These are phyloP conservation scores for Narthecium ossifragum DNA, from an alignment of 106 monocot genomes.

Conservation along the genomic window DNA sequence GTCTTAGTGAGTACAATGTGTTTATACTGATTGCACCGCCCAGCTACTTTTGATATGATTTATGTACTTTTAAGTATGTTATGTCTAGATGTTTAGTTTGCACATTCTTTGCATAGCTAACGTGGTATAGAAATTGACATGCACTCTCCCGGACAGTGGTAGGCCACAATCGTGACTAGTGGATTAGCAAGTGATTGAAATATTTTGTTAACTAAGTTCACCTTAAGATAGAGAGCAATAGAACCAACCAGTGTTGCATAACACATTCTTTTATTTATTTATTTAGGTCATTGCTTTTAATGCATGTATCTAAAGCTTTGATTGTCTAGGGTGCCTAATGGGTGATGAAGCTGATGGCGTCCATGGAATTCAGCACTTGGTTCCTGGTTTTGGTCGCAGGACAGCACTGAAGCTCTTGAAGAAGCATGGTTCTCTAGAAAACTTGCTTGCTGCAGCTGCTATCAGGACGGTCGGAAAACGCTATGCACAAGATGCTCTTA, in stretches of 20 bases:
- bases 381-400: constrained; percentile 84
- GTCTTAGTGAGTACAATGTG: constrained; percentile 91
- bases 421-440: constrained; percentile 79
- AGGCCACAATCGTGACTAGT: no score
- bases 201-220: no score
- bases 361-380: constrained; percentile 87
- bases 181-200: no score
- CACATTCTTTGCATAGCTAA: no score
- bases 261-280: neutral
- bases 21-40: no score
- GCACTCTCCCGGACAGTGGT: no score
- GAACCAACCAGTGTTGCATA: neutral
- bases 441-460: constrained; percentile 67
- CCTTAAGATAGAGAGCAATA: no score
- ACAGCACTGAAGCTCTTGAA: constrained; percentile 89
- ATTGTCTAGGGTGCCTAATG: constrained; percentile 65
- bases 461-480: constrained; percentile 78
- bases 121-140: no score
- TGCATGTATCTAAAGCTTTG: neutral
- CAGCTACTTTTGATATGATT: neutral
- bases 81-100: no score
- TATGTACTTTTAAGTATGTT: neutral
- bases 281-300: no score
- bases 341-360: constrained; percentile 97
- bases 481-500: constrained; percentile 92